phyloP scores from a whole-genome alignment of 306 rosid genomes.

The Cicer pinnatifidum region DNA sequence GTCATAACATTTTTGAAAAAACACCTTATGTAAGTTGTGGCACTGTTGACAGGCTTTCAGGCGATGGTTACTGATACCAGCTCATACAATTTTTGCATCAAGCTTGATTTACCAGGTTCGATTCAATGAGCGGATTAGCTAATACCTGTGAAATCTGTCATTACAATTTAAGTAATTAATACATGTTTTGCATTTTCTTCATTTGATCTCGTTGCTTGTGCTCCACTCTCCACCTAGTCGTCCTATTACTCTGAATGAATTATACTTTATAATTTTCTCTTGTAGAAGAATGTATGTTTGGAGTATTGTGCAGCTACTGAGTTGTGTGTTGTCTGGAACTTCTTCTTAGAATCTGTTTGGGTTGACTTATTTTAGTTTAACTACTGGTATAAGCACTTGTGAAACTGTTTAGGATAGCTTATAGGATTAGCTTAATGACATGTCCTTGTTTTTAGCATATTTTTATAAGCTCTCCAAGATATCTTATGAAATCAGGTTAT shows the following conservation, averaged over 20 bases:
- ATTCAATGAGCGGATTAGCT: conserved; percentile 41
- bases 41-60: conserved; percentile 78
- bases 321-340: background rate
- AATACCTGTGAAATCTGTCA: conserved; percentile 5
- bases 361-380: no score
- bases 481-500: no score
- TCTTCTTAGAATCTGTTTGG: background rate
- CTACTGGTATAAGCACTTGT: no score
- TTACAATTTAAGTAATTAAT: conserved; percentile 33
- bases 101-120: conserved; percentile 83
- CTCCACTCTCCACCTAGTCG: background rate
- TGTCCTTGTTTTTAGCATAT: no score
- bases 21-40: conserved; percentile 27
- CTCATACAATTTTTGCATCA: conserved; percentile 68
- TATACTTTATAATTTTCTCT: conserved; percentile 15
- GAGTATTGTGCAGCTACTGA: background rate
- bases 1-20: background rate
- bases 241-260: background rate
- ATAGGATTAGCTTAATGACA: no score
- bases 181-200: background rate
- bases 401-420: no score
- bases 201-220: conserved; percentile 22
- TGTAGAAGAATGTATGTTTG: background rate
- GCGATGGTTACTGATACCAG: conserved; percentile 74
- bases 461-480: no score